These are phyloP conservation scores for Auriscalpium microsporum DNA, from an alignment of 768 basidiomycete genomes.

Conservation along the genomic window DNA sequence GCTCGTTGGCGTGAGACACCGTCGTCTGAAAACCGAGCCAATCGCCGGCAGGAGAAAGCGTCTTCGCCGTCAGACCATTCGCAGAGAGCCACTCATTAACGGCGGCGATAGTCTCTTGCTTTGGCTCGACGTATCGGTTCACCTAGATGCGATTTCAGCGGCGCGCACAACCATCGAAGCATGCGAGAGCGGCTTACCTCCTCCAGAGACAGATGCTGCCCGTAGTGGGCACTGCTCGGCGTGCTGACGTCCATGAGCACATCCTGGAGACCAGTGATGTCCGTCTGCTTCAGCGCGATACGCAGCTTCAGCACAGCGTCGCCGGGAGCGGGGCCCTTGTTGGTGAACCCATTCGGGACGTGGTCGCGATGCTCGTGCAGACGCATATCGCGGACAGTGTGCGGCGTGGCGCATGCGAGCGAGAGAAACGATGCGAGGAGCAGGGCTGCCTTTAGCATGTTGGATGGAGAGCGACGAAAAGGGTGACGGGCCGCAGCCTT, in stretches of 20 bases:
- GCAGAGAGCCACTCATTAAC: slow-evolving; percentile 21
- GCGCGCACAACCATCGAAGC: background rate
- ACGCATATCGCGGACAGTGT: background rate
- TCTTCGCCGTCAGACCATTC: slow-evolving; percentile 17
- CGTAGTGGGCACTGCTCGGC: slow-evolving; percentile 27
- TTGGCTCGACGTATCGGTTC: slow-evolving; percentile 12
- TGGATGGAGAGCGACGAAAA: no score
- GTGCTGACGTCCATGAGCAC: slow-evolving; percentile 30
- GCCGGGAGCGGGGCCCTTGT: background rate
- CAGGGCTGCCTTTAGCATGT: background rate
- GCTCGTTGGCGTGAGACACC: slow-evolving; percentile 22
- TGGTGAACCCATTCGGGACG: background rate
- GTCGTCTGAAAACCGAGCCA: slow-evolving; percentile 20
- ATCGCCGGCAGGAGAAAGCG: slow-evolving; percentile 21
- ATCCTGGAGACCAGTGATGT: slow-evolving; percentile 29
- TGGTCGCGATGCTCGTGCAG: background rate
- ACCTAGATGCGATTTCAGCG: background rate
- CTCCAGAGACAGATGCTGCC: slow-evolving; percentile 29
- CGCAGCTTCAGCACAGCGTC: slow-evolving; percentile 19
- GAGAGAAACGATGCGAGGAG: background rate
- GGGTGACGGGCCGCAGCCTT: no score
- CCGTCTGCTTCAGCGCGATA: slow-evolving; percentile 15
- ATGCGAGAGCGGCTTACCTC: slow-evolving; percentile 20
- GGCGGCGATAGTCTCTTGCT: slow-evolving; percentile 13
- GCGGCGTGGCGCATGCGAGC: background rate